Base-by-base conservation (phyloP, 192 early-diverging fungal genomes). In the Lunasporangiospora selenospora region DNA sequence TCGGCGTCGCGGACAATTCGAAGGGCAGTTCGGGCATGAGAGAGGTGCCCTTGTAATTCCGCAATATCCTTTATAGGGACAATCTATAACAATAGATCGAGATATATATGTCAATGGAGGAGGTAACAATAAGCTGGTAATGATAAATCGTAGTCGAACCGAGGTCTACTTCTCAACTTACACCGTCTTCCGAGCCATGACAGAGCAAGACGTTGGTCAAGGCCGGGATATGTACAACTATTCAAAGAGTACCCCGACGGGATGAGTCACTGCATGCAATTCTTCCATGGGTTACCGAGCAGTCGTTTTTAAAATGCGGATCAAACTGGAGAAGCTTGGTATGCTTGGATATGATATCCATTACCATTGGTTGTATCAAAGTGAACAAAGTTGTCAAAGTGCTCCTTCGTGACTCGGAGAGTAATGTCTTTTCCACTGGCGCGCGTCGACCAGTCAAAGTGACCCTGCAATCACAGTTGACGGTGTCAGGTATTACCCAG, bases 171-270 rank as follows among this genome's bases (percentile, higher is more conserved):
- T 11, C n/a, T 47, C 0, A 1, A 39, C 69, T 56, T 84, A 84
- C 82, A 44, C 24, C 46, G 50, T 87, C 85, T 10, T 53, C 55
- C 3, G 79, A 62, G 12, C 85, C 85, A 69, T 87, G 84, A 27
- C 59, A 63, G 19, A 83, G 77, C 26, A 87, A 65, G 27, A 87
- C 67, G 49, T 69, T 75, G 13, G 78, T 83, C 45, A 75, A 75
- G 18, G 65, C 48, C 3, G 85, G 81, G 42, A 86, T 77, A 27
- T 81, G 62, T 34, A 54, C 40, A 6, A 82, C 84, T 83, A 36
- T 21, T 9, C n/a, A 2, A 30, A 53, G 30, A 36, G 24, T 42
- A 33, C n/a, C n/a, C n/a, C n/a, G n/a, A n/a, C n/a, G n/a, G n/a
- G n/a, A n/a, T n/a, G n/a, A n/a, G n/a, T n/a, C n/a, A n/a, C n/a